Evolutionary conservation across 2,329 filamentous ascomycete genomes (phyloP).

Genomic region (Corinectria fuckeliana): DNA sequence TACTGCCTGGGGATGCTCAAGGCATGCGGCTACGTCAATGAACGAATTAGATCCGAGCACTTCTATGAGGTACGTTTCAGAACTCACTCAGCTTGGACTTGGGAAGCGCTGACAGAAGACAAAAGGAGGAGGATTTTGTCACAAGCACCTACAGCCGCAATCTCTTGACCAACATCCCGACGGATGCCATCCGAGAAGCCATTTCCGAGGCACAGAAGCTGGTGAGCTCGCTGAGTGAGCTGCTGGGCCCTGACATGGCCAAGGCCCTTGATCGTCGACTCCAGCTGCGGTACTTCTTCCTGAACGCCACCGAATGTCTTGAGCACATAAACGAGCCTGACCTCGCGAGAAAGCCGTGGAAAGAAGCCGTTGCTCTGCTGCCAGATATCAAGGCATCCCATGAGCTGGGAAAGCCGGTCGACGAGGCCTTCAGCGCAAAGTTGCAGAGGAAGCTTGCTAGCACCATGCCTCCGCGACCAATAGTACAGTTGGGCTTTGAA

Average conservation of each 20-base stretch:
- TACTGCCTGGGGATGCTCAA: constrained; percentile 89
- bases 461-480: constrained; percentile 90
- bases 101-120: constrained; percentile 1
- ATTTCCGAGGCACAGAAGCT: constrained; percentile 62
- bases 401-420: constrained; percentile 67
- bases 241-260: constrained; percentile 50
- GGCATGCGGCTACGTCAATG: constrained; percentile 79
- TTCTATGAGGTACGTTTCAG: constrained; percentile 76
- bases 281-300: constrained; percentile 68
- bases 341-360: constrained; percentile 59
- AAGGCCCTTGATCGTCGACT: constrained; percentile 70
- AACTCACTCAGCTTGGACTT: too few relatives aligned
- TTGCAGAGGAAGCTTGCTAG: constrained; percentile 91
- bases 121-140: constrained; percentile 92
- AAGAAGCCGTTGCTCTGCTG: constrained; percentile 57
- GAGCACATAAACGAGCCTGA: constrained; percentile 53
- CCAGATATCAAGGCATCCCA: constrained; percentile 65
- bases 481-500: constrained; percentile 77
- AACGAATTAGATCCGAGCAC: constrained; percentile 79
- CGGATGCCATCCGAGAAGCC: constrained; percentile 59
- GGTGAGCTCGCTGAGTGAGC: constrained; percentile 51
- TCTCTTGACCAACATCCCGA: constrained; percentile 70
- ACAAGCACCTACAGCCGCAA: constrained; percentile 87
- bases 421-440: constrained; percentile 86
- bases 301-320: constrained; percentile 60